Percentiles rank a stretch among this genome's conserved stretches.
phyloP scores from a whole-genome alignment of 2,329 filamentous ascomycete species.

The Taxawa tesnikishii region DNA sequence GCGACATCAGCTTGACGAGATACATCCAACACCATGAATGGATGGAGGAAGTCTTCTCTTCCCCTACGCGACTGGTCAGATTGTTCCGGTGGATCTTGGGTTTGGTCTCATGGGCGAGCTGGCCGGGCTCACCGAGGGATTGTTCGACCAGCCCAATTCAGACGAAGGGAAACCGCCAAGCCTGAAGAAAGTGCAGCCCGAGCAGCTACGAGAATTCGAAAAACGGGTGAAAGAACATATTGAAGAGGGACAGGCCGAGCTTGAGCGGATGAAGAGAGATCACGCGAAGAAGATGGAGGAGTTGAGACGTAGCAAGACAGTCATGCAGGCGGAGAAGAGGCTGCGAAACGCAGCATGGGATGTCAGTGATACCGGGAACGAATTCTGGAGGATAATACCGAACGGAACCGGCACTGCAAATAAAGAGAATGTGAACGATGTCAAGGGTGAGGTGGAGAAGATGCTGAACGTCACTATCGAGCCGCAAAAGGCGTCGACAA shows the following conservation, averaged over 20 bases:
- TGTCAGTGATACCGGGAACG: slow-evolving; percentile 40
- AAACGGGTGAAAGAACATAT: slow-evolving; percentile 64
- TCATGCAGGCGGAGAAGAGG: slow-evolving; percentile 64
- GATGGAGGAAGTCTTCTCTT: slow-evolving; percentile 96
- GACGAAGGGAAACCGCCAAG: slow-evolving; percentile 21
- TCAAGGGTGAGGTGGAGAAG: slow-evolving; percentile 63
- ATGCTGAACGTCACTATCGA: slow-evolving; percentile 53
- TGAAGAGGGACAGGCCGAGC: slow-evolving; percentile 62
- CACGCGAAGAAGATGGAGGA: slow-evolving; percentile 69
- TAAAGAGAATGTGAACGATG: slow-evolving; percentile 53
- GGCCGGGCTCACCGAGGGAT: slow-evolving; percentile 67
- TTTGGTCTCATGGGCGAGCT: slow-evolving; percentile 70
- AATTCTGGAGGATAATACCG: slow-evolving; percentile 53
- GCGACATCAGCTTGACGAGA: slow-evolving; percentile 74
- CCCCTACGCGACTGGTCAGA: slow-evolving; percentile 74
- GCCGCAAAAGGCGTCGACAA: slow-evolving; percentile 16
- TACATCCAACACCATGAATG: slow-evolving; percentile 96
- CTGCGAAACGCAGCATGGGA: slow-evolving; percentile 54
- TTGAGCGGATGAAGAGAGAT: slow-evolving; percentile 69
- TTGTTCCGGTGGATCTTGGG: slow-evolving; percentile 76
- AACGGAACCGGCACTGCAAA: slow-evolving; percentile 25
- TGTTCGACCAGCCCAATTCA: slow-evolving; percentile 53
- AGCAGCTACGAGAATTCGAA: slow-evolving; percentile 74
- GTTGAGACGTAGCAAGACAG: slow-evolving; percentile 54
- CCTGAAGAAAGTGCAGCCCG: slow-evolving; percentile 48